These are phyloP conservation scores for Ilyonectria sp. DNA, from an alignment of 2,329 filamentous ascomycete genomes.

Conservation along the genomic window DNA sequence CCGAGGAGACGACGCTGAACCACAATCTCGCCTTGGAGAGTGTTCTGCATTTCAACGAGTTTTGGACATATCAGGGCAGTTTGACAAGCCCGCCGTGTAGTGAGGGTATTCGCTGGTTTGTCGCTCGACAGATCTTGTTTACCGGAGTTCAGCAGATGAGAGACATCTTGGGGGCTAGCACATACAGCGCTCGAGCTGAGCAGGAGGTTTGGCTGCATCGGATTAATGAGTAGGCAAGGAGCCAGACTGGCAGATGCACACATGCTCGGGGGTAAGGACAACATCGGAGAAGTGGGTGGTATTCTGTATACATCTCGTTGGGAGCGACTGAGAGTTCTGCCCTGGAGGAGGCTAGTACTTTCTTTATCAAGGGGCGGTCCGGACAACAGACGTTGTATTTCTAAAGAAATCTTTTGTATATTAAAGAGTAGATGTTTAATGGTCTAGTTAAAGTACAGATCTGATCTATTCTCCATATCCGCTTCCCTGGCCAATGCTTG, in stretches of 20 bases:
- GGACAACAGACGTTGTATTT: too few species aligned
- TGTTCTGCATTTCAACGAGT: slow-evolving; percentile 36
- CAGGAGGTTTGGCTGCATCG: slow-evolving; percentile 40
- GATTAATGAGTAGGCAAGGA: slow-evolving; percentile 30
- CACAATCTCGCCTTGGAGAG: slow-evolving; percentile 32
- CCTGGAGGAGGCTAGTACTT: not conserved
- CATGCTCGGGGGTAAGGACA: not conserved
- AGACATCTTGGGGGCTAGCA: slow-evolving; percentile 36
- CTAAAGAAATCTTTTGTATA: too few species aligned
- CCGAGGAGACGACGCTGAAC: slow-evolving; percentile 12
- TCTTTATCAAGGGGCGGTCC: too few species aligned
- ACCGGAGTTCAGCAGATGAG: slow-evolving; percentile 40
- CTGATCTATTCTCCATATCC: too few species aligned
- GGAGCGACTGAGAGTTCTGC: too few species aligned
- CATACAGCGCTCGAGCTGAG: slow-evolving; percentile 36
- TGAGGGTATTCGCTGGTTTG: slow-evolving; percentile 37
- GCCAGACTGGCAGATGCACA: not conserved
- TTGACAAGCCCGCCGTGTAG: slow-evolving; percentile 40
- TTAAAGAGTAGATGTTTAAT: too few species aligned
- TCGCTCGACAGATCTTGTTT: slow-evolving; percentile 37
- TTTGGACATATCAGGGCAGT: slow-evolving; percentile 42
- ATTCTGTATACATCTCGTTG: not conserved
- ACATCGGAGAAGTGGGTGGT: not conserved
- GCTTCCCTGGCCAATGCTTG: too few species aligned
- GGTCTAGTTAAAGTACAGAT: too few species aligned